Percentiles rank a stretch among this genome's conserved stretches.
Evolutionary conservation across 768 basidiomycete genomes (phyloP).

Genomic region (Sistotremastrum niveocremeum): DNA sequence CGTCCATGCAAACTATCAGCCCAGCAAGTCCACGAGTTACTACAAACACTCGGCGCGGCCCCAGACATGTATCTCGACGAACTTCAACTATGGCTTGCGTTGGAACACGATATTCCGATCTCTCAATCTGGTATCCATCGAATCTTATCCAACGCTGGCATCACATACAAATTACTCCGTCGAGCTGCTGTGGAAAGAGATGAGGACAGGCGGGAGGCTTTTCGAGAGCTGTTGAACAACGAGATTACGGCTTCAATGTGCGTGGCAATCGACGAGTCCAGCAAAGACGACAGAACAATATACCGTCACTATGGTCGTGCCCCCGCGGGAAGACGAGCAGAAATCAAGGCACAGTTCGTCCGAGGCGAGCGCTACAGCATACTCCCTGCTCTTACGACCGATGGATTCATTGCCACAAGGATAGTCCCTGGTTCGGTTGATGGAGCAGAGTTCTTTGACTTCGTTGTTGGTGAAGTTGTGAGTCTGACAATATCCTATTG

Average conservation of each 20-base stretch:
- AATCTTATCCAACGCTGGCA: conserved; percentile 8
- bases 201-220: conserved; percentile 5
- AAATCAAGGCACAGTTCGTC: conserved; percentile 13
- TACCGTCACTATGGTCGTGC: conserved; percentile 16
- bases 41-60: conserved; percentile 4
- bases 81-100: conserved; percentile 11
- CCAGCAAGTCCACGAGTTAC: no score
- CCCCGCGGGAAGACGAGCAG: conserved; percentile 10
- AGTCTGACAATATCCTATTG: conserved; percentile 4
- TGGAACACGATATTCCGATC: conserved; percentile 9
- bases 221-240: conserved; percentile 2
- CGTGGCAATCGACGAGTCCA: conserved; percentile 21
- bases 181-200: conserved; percentile 9
- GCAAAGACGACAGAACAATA: conserved; percentile 19
- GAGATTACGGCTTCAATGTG: conserved; percentile 5
- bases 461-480: conserved; percentile 23
- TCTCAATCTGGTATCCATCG: conserved; percentile 6
- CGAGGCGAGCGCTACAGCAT: conserved; percentile 19
- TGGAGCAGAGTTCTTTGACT: conserved; percentile 21
- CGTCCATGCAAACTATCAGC: no score
- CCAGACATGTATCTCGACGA: conserved; percentile 14
- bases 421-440: conserved; percentile 22
- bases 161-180: conserved; percentile 14
- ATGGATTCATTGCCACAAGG: conserved; percentile 21
- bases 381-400: conserved; percentile 19